Percentiles rank a stretch among this genome's conserved stretches.
Evolutionary conservation across 1,284 basidiomycete species (phyloP).

Genomic region (Porphyrellus sp.): DNA sequence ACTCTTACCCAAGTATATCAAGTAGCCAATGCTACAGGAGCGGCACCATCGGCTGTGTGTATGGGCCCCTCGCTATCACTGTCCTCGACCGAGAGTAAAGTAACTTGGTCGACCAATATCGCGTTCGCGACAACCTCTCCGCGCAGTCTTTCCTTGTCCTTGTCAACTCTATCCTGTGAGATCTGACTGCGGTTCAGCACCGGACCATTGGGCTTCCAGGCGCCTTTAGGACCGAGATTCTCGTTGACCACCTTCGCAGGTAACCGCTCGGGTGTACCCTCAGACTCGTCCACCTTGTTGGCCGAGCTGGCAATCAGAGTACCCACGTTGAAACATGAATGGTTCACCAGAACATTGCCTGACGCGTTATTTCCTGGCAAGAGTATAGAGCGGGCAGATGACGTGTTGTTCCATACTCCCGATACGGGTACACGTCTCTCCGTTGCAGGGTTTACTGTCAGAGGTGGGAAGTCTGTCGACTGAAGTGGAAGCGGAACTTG

Average conservation of each 20-base stretch:
- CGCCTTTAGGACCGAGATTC: constrained; percentile 51
- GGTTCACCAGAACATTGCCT: constrained; percentile 38
- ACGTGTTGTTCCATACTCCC: constrained; percentile 69
- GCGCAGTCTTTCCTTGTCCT: constrained; percentile 33
- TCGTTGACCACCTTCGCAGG: constrained; percentile 50
- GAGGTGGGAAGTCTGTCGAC: constrained; percentile 69
- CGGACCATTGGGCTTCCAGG: constrained; percentile 20
- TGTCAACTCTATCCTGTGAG: constrained; percentile 29
- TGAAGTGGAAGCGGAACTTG: constrained; percentile 47
- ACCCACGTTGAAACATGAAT: constrained; percentile 26
- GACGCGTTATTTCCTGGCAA: constrained; percentile 36
- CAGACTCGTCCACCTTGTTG: constrained; percentile 45
- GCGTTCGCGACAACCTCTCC: constrained; percentile 36
- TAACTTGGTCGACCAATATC: constrained; percentile 36
- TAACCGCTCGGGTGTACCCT: constrained; percentile 49
- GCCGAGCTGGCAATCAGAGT: constrained; percentile 10
- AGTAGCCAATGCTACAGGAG: constrained; percentile 26
- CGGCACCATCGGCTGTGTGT: constrained; percentile 13
- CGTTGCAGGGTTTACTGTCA: constrained; percentile 42
- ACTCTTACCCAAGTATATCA: constrained; percentile 28
- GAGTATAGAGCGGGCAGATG: constrained; percentile 52
- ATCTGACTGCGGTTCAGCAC: constrained; percentile 13
- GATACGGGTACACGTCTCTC: constrained; percentile 53
- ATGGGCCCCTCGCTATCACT: constrained; percentile 11
- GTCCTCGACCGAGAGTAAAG: constrained; percentile 29